phyloP scores from a whole-genome alignment of 257 asterid species.

The Anisodus tanguticus region DNA sequence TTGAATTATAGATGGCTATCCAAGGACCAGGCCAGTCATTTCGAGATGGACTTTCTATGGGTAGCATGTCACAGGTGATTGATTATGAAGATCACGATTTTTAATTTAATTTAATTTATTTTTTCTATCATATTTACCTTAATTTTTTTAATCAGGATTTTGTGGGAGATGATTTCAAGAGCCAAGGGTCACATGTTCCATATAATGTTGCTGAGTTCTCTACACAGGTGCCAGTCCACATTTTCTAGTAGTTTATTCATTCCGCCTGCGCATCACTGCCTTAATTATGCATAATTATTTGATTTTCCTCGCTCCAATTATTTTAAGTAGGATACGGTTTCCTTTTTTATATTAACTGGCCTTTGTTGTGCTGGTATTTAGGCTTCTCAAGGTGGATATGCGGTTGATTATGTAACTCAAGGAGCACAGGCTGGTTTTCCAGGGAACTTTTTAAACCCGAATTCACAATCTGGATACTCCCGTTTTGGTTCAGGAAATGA shows the following conservation, averaged over 20 bases:
- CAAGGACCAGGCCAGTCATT: slow-evolving; percentile 82
- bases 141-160: slow-evolving; percentile 65
- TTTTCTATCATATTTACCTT: slow-evolving; percentile 31
- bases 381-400: slow-evolving; percentile 96
- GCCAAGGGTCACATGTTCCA: slow-evolving; percentile 98
- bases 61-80: slow-evolving; percentile 95
- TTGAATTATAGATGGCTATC: slow-evolving; percentile 41
- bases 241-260: not conserved
- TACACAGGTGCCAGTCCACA: slow-evolving; percentile 67
- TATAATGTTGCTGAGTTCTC: slow-evolving; percentile 85
- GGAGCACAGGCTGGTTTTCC: slow-evolving; percentile 93
- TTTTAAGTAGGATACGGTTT: not conserved
- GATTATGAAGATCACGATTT: not conserved
- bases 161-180: slow-evolving; percentile 92
- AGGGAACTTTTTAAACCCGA: slow-evolving; percentile 83
- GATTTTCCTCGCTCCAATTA: not conserved
- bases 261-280: not conserved
- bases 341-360: not conserved
- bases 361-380: slow-evolving; percentile 35
- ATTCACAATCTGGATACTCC: slow-evolving; percentile 86
- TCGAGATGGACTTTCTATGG: slow-evolving; percentile 84
- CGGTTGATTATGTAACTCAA: slow-evolving; percentile 78
- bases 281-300: not conserved
- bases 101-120: slow-evolving; percentile 19
- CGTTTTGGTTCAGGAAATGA: slow-evolving; percentile 92